These are phyloP conservation scores for Oxyria digyna DNA, from an alignment of 148 eudicot species.

Conservation along the genomic window DNA sequence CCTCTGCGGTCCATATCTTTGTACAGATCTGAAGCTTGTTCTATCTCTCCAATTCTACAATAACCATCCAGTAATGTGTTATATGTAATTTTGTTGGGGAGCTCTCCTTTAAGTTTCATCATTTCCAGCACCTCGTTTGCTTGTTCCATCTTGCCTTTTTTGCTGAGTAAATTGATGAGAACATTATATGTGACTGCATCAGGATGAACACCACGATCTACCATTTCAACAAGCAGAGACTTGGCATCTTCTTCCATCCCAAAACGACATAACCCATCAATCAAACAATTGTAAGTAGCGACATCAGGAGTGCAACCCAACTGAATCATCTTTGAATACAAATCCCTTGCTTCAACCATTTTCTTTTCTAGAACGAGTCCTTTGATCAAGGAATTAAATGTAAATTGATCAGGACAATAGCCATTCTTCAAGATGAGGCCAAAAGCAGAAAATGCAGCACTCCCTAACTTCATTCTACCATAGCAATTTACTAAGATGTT, in stretches of 20 bases:
- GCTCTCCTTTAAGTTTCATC: slow-evolving; percentile 12
- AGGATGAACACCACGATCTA: no score
- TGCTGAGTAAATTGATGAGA: no score
- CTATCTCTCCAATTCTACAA: slow-evolving; percentile 10
- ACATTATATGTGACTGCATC: no score
- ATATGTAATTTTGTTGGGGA: slow-evolving; percentile 14
- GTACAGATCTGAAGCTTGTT: slow-evolving; percentile 17
- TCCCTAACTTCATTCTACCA: slow-evolving; percentile 12
- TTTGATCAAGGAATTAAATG: neutral
- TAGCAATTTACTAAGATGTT: slow-evolving; percentile 21
- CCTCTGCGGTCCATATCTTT: slow-evolving; percentile 11
- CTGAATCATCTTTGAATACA: slow-evolving; percentile 11
- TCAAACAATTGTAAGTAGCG: neutral
- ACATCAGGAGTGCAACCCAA: slow-evolving; percentile 17
- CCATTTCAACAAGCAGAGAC: no score
- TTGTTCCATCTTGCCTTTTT: slow-evolving; percentile 14
- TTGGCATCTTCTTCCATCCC: no score
- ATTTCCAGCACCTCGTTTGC: slow-evolving; percentile 13
- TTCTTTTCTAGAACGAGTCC: neutral
- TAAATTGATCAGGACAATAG: neutral
- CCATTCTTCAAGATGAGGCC: neutral
- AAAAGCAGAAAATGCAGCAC: slow-evolving; percentile 11
- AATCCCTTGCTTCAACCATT: neutral
- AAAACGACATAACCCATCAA: neutral
- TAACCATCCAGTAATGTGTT: slow-evolving; percentile 19